phyloP scores from a whole-genome alignment of 1,284 basidiomycete genomes.

The Tilletiopsis washingtonensis region DNA sequence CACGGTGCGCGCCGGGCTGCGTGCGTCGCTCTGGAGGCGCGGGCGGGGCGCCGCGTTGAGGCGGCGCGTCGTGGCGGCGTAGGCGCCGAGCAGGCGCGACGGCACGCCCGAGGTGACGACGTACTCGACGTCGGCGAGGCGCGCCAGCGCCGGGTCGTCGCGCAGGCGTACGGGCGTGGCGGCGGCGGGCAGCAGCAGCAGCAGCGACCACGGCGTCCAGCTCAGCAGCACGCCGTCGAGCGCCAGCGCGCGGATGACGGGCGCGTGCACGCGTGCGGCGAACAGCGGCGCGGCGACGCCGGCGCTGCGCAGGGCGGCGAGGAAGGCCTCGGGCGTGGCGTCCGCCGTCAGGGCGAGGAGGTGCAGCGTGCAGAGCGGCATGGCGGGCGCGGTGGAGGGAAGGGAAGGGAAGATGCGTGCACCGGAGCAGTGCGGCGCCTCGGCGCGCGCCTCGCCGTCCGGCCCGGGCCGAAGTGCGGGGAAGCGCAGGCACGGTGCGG shows the following conservation, averaged over 20 bases:
- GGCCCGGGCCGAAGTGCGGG: too few species aligned
- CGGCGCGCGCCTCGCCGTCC: too few species aligned
- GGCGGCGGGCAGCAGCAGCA: neutral
- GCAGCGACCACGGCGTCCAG: neutral
- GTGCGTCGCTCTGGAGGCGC: too few species aligned
- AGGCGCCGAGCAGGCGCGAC: neutral
- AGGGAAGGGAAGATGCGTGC: too few species aligned
- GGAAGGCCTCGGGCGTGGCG: neutral
- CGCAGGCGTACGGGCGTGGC: neutral
- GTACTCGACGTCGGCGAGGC: neutral
- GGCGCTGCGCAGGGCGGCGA: neutral
- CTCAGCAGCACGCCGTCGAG: neutral
- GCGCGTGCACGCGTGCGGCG: neutral
- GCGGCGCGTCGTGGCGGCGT: too few species aligned
- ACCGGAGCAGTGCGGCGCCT: too few species aligned
- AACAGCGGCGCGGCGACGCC: neutral
- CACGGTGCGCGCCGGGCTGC: neutral
- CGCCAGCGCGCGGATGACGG: neutral
- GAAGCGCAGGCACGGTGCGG: too few species aligned
- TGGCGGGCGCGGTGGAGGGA: too few species aligned
- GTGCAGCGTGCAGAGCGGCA: constrained; percentile 4
- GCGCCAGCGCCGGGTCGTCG: neutral
- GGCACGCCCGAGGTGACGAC: neutral
- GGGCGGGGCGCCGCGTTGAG: too few species aligned
- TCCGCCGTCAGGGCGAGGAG: neutral